A percentile compares a stretch with the other conserved stretches of the same genome.
Conservation (phyloP, 208 protist genomes). For the Plasmodiophora brassicae region DNA sequence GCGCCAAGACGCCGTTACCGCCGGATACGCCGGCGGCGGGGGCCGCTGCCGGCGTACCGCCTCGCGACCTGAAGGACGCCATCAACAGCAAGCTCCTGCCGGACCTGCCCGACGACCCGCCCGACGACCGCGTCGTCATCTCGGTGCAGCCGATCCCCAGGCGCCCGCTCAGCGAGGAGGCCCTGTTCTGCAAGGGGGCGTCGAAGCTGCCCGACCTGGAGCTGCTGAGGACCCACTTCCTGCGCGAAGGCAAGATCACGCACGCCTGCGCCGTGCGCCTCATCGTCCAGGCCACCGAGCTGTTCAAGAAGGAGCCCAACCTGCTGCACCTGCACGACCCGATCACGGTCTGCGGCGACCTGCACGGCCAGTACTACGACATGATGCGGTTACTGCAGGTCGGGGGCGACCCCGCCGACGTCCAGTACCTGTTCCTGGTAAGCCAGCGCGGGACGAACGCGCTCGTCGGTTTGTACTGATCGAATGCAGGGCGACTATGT, state of each 20-base stretch:
- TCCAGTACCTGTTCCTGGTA: constrained; percentile 51
- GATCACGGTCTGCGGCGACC: constrained; percentile 52
- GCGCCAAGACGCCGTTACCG: not conserved
- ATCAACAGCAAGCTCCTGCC: not conserved
- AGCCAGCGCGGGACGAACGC: no score
- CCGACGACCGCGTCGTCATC: not conserved
- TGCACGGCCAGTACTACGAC: constrained; percentile 57
- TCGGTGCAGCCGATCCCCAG: not conserved
- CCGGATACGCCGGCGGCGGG: not conserved
- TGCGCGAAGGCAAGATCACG: constrained; percentile 36
- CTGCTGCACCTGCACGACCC: constrained; percentile 41
- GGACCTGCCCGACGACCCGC: not conserved
- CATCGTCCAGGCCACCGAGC: not conserved
- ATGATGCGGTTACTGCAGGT: constrained; percentile 44
- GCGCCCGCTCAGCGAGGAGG: not conserved
- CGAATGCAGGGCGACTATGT: constrained; percentile 56
- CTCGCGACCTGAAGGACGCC: no score
- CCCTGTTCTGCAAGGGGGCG: not conserved
- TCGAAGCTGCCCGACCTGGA: constrained; percentile 10
- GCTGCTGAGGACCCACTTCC: constrained; percentile 12
- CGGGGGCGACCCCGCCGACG: constrained; percentile 24
- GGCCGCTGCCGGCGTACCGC: no score
- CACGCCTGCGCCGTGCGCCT: not conserved
- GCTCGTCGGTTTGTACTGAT: no score
- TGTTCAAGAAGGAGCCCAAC: constrained; percentile 48